phyloP scores from a whole-genome alignment of 1,284 basidiomycete species.

The Tetrapyrgos nigripes region DNA sequence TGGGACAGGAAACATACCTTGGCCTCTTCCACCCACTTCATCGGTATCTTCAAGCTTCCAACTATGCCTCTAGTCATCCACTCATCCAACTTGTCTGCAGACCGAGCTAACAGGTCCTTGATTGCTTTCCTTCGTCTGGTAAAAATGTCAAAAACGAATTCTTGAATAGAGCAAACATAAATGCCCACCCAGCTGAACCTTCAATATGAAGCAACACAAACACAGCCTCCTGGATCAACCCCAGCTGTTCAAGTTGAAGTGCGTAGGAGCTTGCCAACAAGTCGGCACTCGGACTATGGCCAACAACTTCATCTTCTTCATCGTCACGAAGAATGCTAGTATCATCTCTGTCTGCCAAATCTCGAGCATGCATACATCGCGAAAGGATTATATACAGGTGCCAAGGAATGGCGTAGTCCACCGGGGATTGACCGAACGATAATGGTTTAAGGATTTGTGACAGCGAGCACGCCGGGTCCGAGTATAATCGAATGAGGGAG shows the following conservation, averaged over 20 bases:
- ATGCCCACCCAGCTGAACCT: conserved; percentile 72
- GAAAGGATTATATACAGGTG: conserved; percentile 92
- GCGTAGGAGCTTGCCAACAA: conserved; percentile 86
- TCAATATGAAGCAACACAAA: conserved; percentile 94
- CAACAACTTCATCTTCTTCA: conserved; percentile 56
- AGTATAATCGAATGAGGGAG: conserved; percentile 83
- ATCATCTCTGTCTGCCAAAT: conserved; percentile 82
- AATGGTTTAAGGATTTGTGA: conserved; percentile 69
- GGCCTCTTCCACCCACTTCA: conserved; percentile 88
- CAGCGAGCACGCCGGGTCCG: conserved; percentile 69
- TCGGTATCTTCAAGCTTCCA: conserved; percentile 81
- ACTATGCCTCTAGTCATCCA: conserved; percentile 78
- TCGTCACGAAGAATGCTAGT: conserved; percentile 49
- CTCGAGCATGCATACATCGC: conserved; percentile 81
- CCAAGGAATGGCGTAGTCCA: conserved; percentile 90
- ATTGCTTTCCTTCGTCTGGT: conserved; percentile 80
- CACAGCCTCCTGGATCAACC: conserved; percentile 84
- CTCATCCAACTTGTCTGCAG: conserved; percentile 71
- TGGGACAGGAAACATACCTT: conserved; percentile 56
- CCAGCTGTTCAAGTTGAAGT: conserved; percentile 83
- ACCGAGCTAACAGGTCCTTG: conserved; percentile 81
- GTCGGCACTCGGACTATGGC: conserved; percentile 87
- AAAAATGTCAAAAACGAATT: conserved; percentile 6
- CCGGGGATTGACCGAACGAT: conserved; percentile 78
- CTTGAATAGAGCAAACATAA: conserved; percentile 7